Evolutionary conservation across 2,329 filamentous ascomycete genomes (phyloP).

Genomic region (Scedosporium dehoogii): DNA sequence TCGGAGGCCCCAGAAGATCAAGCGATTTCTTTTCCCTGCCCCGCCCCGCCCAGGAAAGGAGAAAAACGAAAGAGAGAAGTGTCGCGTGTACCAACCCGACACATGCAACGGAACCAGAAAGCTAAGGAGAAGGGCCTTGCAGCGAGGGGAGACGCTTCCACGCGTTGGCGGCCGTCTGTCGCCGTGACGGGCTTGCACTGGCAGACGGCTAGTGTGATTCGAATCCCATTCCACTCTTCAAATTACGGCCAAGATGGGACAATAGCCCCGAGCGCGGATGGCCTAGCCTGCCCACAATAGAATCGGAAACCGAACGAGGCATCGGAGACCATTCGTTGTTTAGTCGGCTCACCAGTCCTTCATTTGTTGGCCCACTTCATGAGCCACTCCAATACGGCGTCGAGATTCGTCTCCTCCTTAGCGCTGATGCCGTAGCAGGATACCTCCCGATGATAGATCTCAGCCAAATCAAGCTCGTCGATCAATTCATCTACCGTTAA

Average conservation of each 20-base stretch:
- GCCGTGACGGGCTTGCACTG: too few relatives aligned
- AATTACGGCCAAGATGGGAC: too few relatives aligned
- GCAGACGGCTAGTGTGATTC: too few relatives aligned
- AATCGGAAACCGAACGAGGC: neutral
- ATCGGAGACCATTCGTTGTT: neutral
- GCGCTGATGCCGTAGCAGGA: slow-evolving; percentile 98
- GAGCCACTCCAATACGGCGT: slow-evolving; percentile 93
- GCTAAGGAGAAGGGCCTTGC: neutral
- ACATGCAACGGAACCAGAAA: slow-evolving; percentile 5
- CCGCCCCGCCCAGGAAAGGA: slow-evolving; percentile 6
- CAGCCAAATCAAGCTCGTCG: slow-evolving; percentile 81
- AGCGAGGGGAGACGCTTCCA: too few relatives aligned
- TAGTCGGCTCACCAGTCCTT: slow-evolving; percentile 28
- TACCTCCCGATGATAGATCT: slow-evolving; percentile 83
- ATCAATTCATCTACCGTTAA: slow-evolving; percentile 92
- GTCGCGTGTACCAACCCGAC: neutral
- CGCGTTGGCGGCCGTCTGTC: too few relatives aligned
- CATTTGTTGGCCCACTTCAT: slow-evolving; percentile 71
- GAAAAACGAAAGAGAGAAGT: slow-evolving; percentile 1
- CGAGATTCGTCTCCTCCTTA: slow-evolving; percentile 97
- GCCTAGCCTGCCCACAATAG: neutral
- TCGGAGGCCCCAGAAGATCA: neutral
- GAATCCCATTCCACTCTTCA: too few relatives aligned
- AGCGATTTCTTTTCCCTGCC: slow-evolving; percentile 1
- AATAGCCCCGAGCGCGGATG: neutral